Conservation (phyloP, 441 rosid genomes). For the Populus hybrid region DNA sequence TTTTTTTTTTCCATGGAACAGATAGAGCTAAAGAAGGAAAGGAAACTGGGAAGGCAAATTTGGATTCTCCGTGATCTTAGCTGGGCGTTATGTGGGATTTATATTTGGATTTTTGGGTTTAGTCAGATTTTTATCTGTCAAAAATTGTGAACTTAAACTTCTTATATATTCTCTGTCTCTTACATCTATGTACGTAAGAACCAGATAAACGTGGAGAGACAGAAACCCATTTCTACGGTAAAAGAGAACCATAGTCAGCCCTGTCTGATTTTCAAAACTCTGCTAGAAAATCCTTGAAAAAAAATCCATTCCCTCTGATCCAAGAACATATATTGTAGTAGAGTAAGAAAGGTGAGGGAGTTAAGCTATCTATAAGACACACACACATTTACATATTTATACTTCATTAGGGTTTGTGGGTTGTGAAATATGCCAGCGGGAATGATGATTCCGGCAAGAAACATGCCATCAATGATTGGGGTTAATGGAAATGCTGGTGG, state of each 20-base stretch:
- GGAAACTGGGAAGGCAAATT: conserved; percentile 22
- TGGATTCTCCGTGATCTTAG: conserved; percentile 31
- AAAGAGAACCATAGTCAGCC: conserved; percentile 31
- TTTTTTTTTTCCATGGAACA: conserved; percentile 12
- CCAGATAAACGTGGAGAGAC: conserved; percentile 4
- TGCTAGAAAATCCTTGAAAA: conserved; percentile 18
- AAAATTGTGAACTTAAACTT: conserved; percentile 23
- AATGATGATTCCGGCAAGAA: conserved; percentile 57
- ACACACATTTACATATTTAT: neutral
- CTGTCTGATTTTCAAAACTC: conserved; percentile 4
- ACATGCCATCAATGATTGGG: conserved; percentile 49
- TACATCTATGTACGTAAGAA: conserved; percentile 29
- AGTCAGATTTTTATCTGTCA: conserved; percentile 14
- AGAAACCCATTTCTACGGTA: conserved; percentile 16
- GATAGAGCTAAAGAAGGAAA: conserved; percentile 18
- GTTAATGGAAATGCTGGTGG: conserved; percentile 37
- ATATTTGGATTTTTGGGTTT: conserved; percentile 10
- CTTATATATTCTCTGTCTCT: conserved; percentile 23
- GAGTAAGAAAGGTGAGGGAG: neutral
- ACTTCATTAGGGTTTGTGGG: conserved; percentile 25
- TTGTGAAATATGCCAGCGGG: conserved; percentile 51
- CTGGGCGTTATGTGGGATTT: conserved; percentile 29
- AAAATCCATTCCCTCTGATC: neutral
- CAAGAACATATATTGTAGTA: neutral
- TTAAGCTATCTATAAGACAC: neutral